A percentile compares a stretch with the other conserved stretches of the same genome.
phyloP scores from a whole-genome alignment of 202 grass and related monocot species.

The Carex arenaria region DNA sequence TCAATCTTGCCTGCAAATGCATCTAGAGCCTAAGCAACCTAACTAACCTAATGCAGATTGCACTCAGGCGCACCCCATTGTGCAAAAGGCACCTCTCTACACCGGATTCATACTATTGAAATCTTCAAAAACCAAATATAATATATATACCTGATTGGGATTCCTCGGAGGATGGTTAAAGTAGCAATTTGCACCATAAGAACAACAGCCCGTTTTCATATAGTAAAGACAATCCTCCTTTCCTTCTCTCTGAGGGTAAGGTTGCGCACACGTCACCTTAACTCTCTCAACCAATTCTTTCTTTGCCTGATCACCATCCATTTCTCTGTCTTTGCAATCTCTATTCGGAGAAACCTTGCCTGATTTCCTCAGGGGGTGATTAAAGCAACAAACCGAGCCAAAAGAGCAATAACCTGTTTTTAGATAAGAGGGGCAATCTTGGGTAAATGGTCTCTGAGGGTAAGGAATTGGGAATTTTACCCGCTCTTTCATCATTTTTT shows the following conservation, averaged over 20 bases:
- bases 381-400: slow-evolving; percentile 32
- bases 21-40: background rate
- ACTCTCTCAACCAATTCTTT: background rate
- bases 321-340: background rate
- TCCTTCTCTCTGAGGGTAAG: slow-evolving; percentile 43
- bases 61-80: background rate
- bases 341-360: background rate
- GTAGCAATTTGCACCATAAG: slow-evolving; percentile 30
- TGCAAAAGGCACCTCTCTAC: background rate
- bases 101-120: background rate
- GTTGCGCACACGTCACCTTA: slow-evolving; percentile 22
- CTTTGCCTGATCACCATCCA: background rate
- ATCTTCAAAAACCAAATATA: background rate
- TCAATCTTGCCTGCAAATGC: background rate
- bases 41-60: background rate
- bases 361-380: slow-evolving; percentile 34
- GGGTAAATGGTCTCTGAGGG: slow-evolving; percentile 40
- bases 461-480: slow-evolving; percentile 29
- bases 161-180: slow-evolving; percentile 35
- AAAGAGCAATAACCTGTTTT: slow-evolving; percentile 32
- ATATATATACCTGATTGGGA: background rate
- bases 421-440: slow-evolving; percentile 40
- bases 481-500: background rate
- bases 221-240: slow-evolving; percentile 38
- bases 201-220: slow-evolving; percentile 33